Evolutionary conservation across 1,139 yeast genomes (phyloP).

Genomic region (Scheffersomyces cryptocercus): DNA sequence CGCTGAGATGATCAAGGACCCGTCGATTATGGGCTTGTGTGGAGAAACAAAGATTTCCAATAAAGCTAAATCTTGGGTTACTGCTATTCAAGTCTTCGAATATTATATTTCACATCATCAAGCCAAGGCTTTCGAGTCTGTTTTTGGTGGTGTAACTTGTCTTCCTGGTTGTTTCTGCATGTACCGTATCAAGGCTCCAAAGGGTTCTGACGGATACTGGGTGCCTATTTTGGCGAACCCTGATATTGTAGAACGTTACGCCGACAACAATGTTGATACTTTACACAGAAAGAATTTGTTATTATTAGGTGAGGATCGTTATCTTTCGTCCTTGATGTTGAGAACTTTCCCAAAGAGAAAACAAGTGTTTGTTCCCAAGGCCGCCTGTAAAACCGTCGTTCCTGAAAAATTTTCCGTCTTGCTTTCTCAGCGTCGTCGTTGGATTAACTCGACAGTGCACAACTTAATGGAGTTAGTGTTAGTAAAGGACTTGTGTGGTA

Average conservation of each 20-base stretch:
- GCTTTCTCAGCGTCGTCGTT: conserved; percentile 93
- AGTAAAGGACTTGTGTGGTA: conserved; percentile 92
- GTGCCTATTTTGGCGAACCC: conserved; percentile 96
- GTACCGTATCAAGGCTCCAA: conserved; percentile 93
- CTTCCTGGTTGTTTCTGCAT: conserved; percentile 97
- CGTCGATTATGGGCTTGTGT: conserved; percentile 90
- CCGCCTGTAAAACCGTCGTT: conserved; percentile 91
- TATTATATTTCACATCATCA: conserved; percentile 96
- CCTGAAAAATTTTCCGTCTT: conserved; percentile 82
- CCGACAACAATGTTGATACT: conserved; percentile 85
- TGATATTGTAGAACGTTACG: conserved; percentile 91
- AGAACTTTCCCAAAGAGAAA: conserved; percentile 91
- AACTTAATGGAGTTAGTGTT: conserved; percentile 88
- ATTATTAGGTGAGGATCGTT: conserved; percentile 92
- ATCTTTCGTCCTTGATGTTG: conserved; percentile 83
- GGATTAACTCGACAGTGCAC: conserved; percentile 98
- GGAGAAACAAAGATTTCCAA: conserved; percentile 96
- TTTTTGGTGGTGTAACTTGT: conserved; percentile 96
- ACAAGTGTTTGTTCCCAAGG: conserved; percentile 91
- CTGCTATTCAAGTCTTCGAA: conserved; percentile 94
- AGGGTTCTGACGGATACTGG: conserved; percentile 90
- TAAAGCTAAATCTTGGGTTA: conserved; percentile 85
- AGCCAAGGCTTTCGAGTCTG: conserved; percentile 94
- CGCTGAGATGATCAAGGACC: conserved; percentile 90
- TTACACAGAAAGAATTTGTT: conserved; percentile 87